These are phyloP conservation scores for Dictyostelium citrinum DNA, from an alignment of 78 protist genomes.

Conservation along the genomic window DNA sequence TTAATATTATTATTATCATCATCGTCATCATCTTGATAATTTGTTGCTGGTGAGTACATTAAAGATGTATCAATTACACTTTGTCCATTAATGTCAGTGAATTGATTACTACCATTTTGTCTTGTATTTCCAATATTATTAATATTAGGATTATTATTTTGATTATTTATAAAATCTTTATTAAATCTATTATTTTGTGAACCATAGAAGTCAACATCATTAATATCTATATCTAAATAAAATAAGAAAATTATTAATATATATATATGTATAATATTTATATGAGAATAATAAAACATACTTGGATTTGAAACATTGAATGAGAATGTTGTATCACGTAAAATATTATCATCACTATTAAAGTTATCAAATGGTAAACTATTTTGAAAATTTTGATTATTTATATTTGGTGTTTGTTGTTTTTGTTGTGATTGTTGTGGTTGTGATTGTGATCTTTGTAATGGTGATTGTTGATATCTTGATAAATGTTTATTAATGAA, in stretches of 20 bases:
- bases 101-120: background rate
- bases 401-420: background rate
- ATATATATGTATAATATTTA: background rate
- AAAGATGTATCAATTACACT: background rate
- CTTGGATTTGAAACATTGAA: slow-evolving; percentile 20
- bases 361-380: background rate
- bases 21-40: slow-evolving; percentile 13
- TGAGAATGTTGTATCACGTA: background rate
- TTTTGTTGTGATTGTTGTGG: background rate
- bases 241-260: background rate
- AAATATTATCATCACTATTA: background rate
- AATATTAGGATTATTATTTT: background rate
- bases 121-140: background rate
- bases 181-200: slow-evolving; percentile 5
- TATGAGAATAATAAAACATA: background rate
- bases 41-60: background rate
- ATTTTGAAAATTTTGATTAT: background rate
- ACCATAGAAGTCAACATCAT: slow-evolving; percentile 15
- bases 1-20: background rate
- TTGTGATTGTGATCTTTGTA: background rate
- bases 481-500: background rate
- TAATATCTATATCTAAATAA: background rate
- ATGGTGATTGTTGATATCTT: background rate
- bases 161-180: background rate
- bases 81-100: background rate